Evolutionary conservation across 176 grass and related monocot species (phyloP), one percentile per base, ranked within the genome.

Genomic region (Carex kokanica): DNA sequence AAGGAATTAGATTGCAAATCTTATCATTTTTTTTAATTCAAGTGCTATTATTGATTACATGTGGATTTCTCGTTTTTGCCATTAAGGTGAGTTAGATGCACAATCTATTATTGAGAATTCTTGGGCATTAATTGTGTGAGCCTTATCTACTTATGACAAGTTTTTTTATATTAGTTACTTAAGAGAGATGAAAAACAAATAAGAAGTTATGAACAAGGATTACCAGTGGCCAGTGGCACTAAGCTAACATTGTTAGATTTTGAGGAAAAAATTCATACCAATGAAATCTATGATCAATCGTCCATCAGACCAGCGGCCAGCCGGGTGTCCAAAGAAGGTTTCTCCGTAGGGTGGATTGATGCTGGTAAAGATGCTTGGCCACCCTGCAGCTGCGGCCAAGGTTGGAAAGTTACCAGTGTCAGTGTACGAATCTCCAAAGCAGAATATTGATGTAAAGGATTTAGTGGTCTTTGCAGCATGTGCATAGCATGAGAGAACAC

Each of bases 371-470:
- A 3, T 27, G 29, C 18, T 40, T 45, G 64, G 78, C 25, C 6
- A 72, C 27, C 36, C 51, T 8, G 74, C 32, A 36, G 21, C 34
- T 17, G 0, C 59, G 20, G 85, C 81, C 29, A 66, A 71, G 24
- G 38, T 83, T 5, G 65, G 86, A 80, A 77, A 60, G 64, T 87
- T 91, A 25, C 92, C 88, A 18, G 92, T 94, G 75, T 94, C 92
- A 0, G 87, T 2, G 31, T 60, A 84, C 2, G 89, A 94, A 60
- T 94, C 80, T 15, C 92, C 92, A 63, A 94, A 91, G 80, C 80
- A 75, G 81, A 91, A 91, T 14, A 94, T 88, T 47, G 86, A 73
- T 81, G 25, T 78, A 15, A 24, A 32, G 11, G 27, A 34, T 36
- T 34, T 61, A 88, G 18, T 25, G 65, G 12, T 27, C 27, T 60